Base-by-base conservation (phyloP, 148 eudicot species). In the Chenopodium berlandieri region DNA sequence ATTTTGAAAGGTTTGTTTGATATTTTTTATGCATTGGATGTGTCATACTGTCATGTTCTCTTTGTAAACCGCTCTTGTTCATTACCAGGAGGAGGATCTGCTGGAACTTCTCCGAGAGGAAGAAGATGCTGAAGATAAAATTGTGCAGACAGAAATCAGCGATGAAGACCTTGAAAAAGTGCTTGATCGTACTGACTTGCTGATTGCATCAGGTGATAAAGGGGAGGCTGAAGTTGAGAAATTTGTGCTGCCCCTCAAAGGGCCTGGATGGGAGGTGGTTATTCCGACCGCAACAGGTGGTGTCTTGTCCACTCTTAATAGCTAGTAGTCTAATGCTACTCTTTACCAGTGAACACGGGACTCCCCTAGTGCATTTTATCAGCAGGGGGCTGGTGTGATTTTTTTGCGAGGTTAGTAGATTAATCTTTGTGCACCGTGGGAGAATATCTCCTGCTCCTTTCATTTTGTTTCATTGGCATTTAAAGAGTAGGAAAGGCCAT, bases 221-320 rank as follows among this genome's bases (percentile, higher is more conserved):
- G 85, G 74, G 31, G 86, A 86, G 22, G 34, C 81, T 0, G 79
- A 80, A 25, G 47, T 83, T 50, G 81, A 78, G 22, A 83, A 82
- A 32, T 71, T 77, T 71, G 86, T 48, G 58, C 80, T 89, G 75
- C 99, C 98, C 4, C 92, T 90, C 1, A 92, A 92, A 82, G 99
- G 99, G 20, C 98, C 99, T 32, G 99, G 99, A 10, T 97, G 99
- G 99, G 99, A 97, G 85, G 99, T 97, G 50, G 94, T 97, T 22
- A 44, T 94, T 23, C 98, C 98, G 2, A 88, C 89, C 63, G 84
- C 94, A 19, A 84, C 86, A 48, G 97, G 99, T 70, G 95, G 98
- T 69, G 88, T 96, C 86, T 90, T 97, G 63, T 92, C 95, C 50
- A 90, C 97, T n/a, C 87, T 97, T 3, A 91, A 83, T 88, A 91